A percentile compares a stretch with the other conserved stretches of the same genome.
phyloP scores from a whole-genome alignment of 495 filamentous ascomycete species.

The Aspergillus olivimuriae region DNA sequence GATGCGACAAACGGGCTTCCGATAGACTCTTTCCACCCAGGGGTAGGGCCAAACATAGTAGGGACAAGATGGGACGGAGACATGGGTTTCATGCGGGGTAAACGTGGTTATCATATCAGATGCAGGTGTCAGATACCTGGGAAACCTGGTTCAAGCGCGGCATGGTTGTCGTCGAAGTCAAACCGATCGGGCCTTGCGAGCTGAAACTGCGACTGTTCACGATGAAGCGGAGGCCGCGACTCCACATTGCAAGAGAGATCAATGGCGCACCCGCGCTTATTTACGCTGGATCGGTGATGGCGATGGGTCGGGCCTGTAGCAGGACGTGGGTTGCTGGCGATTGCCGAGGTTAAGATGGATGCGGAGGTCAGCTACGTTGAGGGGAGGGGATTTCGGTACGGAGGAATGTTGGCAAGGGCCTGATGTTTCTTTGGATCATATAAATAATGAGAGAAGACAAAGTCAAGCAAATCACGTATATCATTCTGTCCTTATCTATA shows the following conservation, averaged over 20 bases:
- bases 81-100: not conserved
- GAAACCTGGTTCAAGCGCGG: slow-evolving; percentile 30
- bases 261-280: not conserved
- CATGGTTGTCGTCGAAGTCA: slow-evolving; percentile 19
- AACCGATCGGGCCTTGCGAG: slow-evolving; percentile 1
- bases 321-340: not conserved
- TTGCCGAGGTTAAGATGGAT: slow-evolving; percentile 7
- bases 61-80: too few species aligned
- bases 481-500: not conserved
- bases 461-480: not conserved
- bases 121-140: slow-evolving; percentile 19
- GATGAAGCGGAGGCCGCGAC: not conserved
- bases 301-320: not conserved
- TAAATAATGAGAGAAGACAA: too few species aligned
- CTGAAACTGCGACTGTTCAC: slow-evolving; percentile 3
- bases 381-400: too few species aligned
- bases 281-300: not conserved
- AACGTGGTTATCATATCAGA: not conserved
- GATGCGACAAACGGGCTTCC: too few species aligned
- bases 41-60: too few species aligned
- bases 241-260: slow-evolving; percentile 1
- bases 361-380: not conserved
- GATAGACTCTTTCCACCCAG: too few species aligned
- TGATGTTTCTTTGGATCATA: too few species aligned
- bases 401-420: too few species aligned